Percentiles rank a stretch among this genome's conserved stretches.
Conservation (phyloP, 495 filamentous ascomycete genomes). For the Hypoxylon subgilvum region DNA sequence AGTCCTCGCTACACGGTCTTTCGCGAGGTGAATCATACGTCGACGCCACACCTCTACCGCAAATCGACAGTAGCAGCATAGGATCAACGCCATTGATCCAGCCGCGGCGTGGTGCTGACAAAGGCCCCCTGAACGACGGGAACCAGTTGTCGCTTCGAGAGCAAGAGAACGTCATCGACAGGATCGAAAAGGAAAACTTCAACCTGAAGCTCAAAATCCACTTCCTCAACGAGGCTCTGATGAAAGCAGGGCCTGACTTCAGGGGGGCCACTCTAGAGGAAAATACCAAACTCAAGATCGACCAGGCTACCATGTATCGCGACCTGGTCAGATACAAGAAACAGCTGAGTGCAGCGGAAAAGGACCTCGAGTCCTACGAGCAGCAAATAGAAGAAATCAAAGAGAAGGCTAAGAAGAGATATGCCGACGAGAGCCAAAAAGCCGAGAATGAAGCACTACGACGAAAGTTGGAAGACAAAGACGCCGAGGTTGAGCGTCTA, state of each 20-base stretch:
- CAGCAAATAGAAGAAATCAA: conserved; percentile 78
- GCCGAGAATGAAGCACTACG: conserved; percentile 66
- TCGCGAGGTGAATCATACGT: conserved; percentile 59
- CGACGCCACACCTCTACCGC: conserved; percentile 64
- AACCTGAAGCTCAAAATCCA: conserved; percentile 81
- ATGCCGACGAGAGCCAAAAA: conserved; percentile 66
- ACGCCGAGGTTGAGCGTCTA: conserved; percentile 61
- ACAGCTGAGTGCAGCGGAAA: conserved; percentile 75
- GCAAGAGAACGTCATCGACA: conserved; percentile 93
- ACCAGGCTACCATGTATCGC: conserved; percentile 81
- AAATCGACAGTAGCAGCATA: conserved; percentile 75
- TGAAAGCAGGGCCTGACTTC: conserved; percentile 84
- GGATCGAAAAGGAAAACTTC: conserved; percentile 92
- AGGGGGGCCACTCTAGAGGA: conserved; percentile 86
- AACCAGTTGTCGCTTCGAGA: conserved; percentile 89
- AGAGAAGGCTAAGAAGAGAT: conserved; percentile 77
- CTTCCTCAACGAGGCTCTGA: conserved; percentile 77
- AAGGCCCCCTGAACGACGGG: conserved; percentile 74
- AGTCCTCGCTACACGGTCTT: conserved; percentile 72
- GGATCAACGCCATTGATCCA: conserved; percentile 78
- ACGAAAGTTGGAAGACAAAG: conserved; percentile 56
- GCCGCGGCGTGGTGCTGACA: conserved; percentile 63
- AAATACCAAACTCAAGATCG: conserved; percentile 93
- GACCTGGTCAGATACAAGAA: conserved; percentile 87
- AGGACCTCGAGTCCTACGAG: conserved; percentile 75